These are phyloP conservation scores for Davidsoniella eucalypti DNA, from an alignment of 2,329 filamentous ascomycete genomes.

Conservation along the genomic window DNA sequence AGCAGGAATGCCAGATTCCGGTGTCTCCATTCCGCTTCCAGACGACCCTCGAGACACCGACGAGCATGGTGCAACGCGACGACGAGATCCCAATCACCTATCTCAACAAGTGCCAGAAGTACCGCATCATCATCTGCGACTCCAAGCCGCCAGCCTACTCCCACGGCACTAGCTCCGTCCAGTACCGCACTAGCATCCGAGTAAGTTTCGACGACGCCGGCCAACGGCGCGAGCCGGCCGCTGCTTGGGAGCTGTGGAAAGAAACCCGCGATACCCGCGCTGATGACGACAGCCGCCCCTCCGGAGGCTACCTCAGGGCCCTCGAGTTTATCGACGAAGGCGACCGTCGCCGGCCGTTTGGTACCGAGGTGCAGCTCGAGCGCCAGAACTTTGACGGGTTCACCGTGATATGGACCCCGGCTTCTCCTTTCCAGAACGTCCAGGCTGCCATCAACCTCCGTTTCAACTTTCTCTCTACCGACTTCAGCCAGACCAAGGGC, in stretches of 20 bases:
- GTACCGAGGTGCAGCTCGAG: slow-evolving; percentile 51
- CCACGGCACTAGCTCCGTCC: slow-evolving; percentile 41
- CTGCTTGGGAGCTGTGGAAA: slow-evolving; percentile 85
- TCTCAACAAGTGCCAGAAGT: slow-evolving; percentile 92
- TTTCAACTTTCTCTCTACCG: slow-evolving; percentile 96
- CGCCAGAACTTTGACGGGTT: slow-evolving; percentile 84
- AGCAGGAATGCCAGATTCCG: not conserved
- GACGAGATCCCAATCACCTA: slow-evolving; percentile 96
- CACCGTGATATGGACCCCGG: slow-evolving; percentile 74
- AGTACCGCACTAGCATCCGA: slow-evolving; percentile 82
- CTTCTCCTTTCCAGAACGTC: slow-evolving; percentile 39
- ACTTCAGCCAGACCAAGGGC: slow-evolving; percentile 97
- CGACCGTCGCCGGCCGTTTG: slow-evolving; percentile 38
- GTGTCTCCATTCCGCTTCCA: slow-evolving; percentile 57
- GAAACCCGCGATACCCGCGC: slow-evolving; percentile 68
- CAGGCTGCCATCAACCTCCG: slow-evolving; percentile 82
- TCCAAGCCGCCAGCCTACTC: slow-evolving; percentile 37
- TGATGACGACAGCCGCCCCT: slow-evolving; percentile 74
- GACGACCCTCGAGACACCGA: slow-evolving; percentile 79
- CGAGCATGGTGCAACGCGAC: slow-evolving; percentile 80
- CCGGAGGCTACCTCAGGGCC: slow-evolving; percentile 80
- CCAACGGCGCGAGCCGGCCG: slow-evolving; percentile 65
- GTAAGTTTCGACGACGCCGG: slow-evolving; percentile 95
- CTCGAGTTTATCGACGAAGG: slow-evolving; percentile 79
- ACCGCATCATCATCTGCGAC: slow-evolving; percentile 72